Base-by-base conservation (phyloP, 2,329 filamentous ascomycete species). In the Arthrocladium fulminans region DNA sequence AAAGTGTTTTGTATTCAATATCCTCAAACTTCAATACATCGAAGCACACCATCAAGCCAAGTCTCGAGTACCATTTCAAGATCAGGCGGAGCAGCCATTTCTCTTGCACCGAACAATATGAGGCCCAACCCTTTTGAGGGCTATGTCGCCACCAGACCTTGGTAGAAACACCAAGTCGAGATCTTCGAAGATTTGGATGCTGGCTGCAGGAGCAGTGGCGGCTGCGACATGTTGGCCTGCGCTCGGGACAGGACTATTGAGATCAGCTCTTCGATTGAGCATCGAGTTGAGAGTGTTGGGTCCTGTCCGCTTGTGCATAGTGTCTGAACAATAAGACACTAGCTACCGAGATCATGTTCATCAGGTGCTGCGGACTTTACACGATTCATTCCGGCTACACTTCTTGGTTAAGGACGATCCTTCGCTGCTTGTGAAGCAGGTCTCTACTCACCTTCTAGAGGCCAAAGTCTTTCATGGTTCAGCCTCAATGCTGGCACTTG, bases 61-160 rank as follows among this genome's bases (percentile, higher is more conserved):
- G 6, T 3, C 22, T 24, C 20, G 22, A 42, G 13, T 25, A 10
- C 37, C 23, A 40, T 42, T 42, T 42, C 39, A 17, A 42, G 39
- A 42, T 42, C 39, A 42, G 53, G 52, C 39, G 35, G 58, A 59
- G 47, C 15, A 25, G 17, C 8, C 4, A 20, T 15, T 23, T 17
- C 7, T 7, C 24, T 37, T 12, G 25, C n/a, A 42, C 39, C 13
- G 12, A 13, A 29, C 17, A 30, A 29, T 30, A 10, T 40, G 24
- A 13, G 23, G 25, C 20, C 8, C 13, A 24, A 17, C 15, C 10
- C 17, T 17, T 42, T 49, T 57, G 12, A 58, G 60, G 59, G 60
- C 12, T 27, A 25, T 24, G n/a, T 6, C 22, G n/a, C 19, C 39
- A 22, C 9, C 4, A 25, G 24, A 24, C 39, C 39, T 42, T 42